These are phyloP conservation scores for Microthyrium microscopicum DNA, from an alignment of 2,329 filamentous ascomycete genomes.

Conservation along the genomic window DNA sequence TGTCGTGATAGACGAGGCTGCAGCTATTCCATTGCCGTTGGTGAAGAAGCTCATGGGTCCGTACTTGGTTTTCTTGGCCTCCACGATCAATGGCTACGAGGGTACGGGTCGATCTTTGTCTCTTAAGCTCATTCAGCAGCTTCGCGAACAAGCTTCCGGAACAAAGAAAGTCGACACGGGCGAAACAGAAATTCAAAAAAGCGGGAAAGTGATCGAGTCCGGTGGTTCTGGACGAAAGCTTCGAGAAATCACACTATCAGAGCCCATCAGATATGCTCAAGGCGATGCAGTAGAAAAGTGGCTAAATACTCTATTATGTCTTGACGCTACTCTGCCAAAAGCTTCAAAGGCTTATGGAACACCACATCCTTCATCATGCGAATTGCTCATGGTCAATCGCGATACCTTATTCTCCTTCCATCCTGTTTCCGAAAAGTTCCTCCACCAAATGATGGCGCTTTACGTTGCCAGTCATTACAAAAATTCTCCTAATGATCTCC, in stretches of 20 bases:
- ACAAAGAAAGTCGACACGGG: conserved; percentile 34
- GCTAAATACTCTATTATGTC: conserved; percentile 84
- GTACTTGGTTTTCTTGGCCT: conserved; percentile 97
- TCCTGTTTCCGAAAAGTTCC: conserved; percentile 86
- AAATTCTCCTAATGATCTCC: conserved; percentile 94
- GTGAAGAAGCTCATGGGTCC: conserved; percentile 91
- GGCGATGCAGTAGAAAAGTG: conserved; percentile 89
- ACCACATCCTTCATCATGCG: conserved; percentile 79
- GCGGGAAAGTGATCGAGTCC: conserved; percentile 40
- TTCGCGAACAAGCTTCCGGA: conserved; percentile 76
- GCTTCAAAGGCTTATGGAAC: conserved; percentile 61
- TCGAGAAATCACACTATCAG: conserved; percentile 79
- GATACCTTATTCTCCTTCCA: conserved; percentile 98
- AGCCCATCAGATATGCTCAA: conserved; percentile 86
- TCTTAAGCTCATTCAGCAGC: conserved; percentile 89
- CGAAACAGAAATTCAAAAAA: conserved; percentile 51
- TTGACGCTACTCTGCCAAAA: conserved; percentile 78
- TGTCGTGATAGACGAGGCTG: conserved; percentile 91
- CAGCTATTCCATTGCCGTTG: conserved; percentile 83
- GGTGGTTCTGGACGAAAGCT: conserved; percentile 47
- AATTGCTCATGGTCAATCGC: conserved; percentile 85
- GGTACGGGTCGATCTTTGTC: conserved; percentile 90
- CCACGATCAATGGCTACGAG: conserved; percentile 97
- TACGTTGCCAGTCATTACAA: conserved; percentile 98
- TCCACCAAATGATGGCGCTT: conserved; percentile 95